These are phyloP conservation scores for Sparassis latifolia DNA, from an alignment of 1,284 basidiomycete genomes.

Conservation along the genomic window DNA sequence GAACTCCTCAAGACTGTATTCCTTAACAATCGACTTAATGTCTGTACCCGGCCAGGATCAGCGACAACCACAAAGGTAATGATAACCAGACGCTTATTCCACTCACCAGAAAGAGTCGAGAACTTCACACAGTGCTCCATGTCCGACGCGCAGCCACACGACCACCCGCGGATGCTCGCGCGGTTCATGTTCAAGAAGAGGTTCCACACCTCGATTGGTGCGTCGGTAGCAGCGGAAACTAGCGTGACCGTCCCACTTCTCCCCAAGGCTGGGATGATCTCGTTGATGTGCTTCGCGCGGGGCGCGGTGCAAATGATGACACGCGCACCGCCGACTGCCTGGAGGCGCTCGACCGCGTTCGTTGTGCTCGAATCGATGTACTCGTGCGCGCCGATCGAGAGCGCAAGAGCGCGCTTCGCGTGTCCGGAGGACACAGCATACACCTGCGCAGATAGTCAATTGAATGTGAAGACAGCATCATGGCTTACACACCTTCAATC, in stretches of 20 bases:
- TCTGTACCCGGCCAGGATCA: conserved; percentile 1
- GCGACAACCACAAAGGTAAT: background rate
- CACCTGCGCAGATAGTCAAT: conserved; percentile 8
- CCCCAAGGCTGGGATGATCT: conserved; percentile 17
- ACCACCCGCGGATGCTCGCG: conserved; percentile 19
- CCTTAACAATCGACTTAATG: conserved; percentile 17
- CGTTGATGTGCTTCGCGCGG: conserved; percentile 12
- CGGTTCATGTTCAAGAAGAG: conserved; percentile 16
- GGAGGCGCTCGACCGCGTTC: conserved; percentile 17
- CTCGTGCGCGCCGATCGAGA: conserved; percentile 21
- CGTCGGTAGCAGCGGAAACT: conserved; percentile 18
- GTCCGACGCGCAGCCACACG: conserved; percentile 19
- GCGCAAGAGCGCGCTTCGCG: conserved; percentile 22
- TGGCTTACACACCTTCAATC: too few relatives aligned
- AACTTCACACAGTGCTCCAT: conserved; percentile 17
- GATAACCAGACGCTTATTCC: background rate
- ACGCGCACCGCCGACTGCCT: conserved; percentile 22
- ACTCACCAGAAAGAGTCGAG: conserved; percentile 8
- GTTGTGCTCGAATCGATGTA: conserved; percentile 22
- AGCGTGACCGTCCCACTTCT: conserved; percentile 22
- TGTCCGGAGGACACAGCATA: conserved; percentile 23
- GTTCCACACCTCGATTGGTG: conserved; percentile 14
- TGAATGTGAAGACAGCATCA: too few relatives aligned
- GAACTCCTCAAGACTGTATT: conserved; percentile 15
- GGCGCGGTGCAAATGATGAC: conserved; percentile 24